Conservation (phyloP, 768 basidiomycete genomes). For the Megacollybia marginata region DNA sequence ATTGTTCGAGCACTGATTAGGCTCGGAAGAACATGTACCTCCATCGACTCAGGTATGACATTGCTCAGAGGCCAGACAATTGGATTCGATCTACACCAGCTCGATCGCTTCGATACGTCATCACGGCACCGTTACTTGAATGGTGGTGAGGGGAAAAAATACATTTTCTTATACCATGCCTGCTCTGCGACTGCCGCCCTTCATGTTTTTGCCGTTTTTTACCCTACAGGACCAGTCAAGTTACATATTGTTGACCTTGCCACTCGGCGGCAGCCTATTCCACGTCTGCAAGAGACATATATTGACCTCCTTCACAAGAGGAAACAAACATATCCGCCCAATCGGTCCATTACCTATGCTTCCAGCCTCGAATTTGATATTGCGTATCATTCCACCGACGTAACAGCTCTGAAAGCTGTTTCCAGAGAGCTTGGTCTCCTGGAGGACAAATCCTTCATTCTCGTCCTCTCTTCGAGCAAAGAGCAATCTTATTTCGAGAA, state of each 20-base stretch:
- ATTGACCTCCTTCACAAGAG: slow-evolving; percentile 50
- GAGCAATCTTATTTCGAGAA: slow-evolving; percentile 79
- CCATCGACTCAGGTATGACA: slow-evolving; percentile 58
- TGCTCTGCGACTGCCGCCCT: slow-evolving; percentile 64
- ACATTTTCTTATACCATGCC: slow-evolving; percentile 86
- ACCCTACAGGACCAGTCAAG: slow-evolving; percentile 60
- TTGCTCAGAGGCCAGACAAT: slow-evolving; percentile 75
- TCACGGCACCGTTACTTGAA: slow-evolving; percentile 68
- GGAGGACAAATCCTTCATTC: slow-evolving; percentile 64
- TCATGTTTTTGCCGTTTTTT: slow-evolving; percentile 85
- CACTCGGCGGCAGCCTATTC: slow-evolving; percentile 74
- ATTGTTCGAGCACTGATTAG: slow-evolving; percentile 73
- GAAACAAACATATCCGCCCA: slow-evolving; percentile 28
- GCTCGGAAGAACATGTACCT: slow-evolving; percentile 76
- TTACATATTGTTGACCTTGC: slow-evolving; percentile 90
- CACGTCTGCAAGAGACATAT: slow-evolving; percentile 73
- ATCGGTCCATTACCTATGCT: slow-evolving; percentile 57
- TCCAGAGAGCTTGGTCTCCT: slow-evolving; percentile 78
- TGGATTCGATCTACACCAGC: slow-evolving; percentile 78
- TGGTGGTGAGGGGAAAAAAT: slow-evolving; percentile 61
- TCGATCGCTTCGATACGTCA: slow-evolving; percentile 55
- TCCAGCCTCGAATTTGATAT: slow-evolving; percentile 51
- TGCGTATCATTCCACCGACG: slow-evolving; percentile 73
- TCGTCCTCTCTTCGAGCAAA: slow-evolving; percentile 83
- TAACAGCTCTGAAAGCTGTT: slow-evolving; percentile 76